Evolutionary conservation across 2,329 filamentous ascomycete genomes (phyloP), one percentile per base, ranked within the genome.

Genomic region (Bipolaris zeicola): DNA sequence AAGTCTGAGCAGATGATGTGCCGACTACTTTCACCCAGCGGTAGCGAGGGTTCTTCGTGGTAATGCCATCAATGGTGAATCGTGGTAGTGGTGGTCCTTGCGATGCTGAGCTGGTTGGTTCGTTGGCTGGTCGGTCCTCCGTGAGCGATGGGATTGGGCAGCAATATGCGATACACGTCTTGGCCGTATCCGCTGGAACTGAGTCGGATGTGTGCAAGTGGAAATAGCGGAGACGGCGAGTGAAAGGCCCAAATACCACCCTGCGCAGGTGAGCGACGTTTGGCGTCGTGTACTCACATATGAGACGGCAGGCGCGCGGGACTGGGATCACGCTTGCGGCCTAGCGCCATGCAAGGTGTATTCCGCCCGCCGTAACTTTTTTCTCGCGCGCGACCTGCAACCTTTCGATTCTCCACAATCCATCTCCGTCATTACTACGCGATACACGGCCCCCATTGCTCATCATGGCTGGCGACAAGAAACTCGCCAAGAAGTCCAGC

Each of bases 391-490:
- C 55, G 47, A n/a, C 43, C 28, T 37, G 31, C 59, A 42, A 52
- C 54, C 31, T 33, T 53, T 31, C 34, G 26, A 49, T 50, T 38
- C 51, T 41, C 39, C 53, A 55, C 55, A 34, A 22, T 38, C 6
- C 55, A 5, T 43, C 24, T 18, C 36, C 26, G 33, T 16, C 33
- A 18, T 45, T n/a, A 26, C 6, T 20, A 39, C 49, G 34, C 39
- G 5, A 46, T 33, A 24, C 51, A 37, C 36, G 13, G 50, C 14
- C 16, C 45, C 55, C 50, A 61, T 64, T 50, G 44, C 41, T 22
- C 57, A 52, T 58, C 61, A 74, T 74, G 70, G 65, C 68, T 22
- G 60, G 53, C 53, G 59, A 59, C 48, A 68, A 70, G 57, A 71
- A 68, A 58, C 24, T 54, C 33, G 13, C 42, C 0, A 60, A 61